phyloP scores from a whole-genome alignment of 1,284 basidiomycete species.

The Boletus hoseneyae region DNA sequence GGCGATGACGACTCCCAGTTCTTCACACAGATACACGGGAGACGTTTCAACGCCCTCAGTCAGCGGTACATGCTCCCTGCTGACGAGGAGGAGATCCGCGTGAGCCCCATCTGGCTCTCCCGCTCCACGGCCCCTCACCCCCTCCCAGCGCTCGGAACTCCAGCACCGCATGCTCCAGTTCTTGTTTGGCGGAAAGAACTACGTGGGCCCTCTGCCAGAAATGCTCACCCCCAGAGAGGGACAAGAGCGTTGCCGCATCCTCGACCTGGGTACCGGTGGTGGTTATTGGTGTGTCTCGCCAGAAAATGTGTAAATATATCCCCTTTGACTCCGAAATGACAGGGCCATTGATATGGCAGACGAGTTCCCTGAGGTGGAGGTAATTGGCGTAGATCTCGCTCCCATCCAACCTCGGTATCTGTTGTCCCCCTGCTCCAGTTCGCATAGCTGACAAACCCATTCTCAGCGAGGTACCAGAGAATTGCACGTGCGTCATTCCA shows the following conservation, averaged over 20 bases:
- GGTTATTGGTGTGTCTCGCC: conserved; percentile 48
- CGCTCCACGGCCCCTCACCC: conserved; percentile 5
- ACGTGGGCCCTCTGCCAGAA: conserved; percentile 58
- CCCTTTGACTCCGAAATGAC: conserved; percentile 6
- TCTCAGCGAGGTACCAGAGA: conserved; percentile 56
- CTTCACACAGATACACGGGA: conserved; percentile 47
- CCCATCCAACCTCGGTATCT: conserved; percentile 64
- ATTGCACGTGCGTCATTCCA: conserved; percentile 54
- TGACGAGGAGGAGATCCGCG: conserved; percentile 59
- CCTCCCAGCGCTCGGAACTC: conserved; percentile 52
- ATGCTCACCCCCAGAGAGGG: conserved; percentile 38
- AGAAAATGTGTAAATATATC: conserved; percentile 10
- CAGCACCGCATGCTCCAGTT: conserved; percentile 63
- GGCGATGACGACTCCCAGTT: conserved; percentile 46
- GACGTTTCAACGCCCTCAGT: conserved; percentile 50
- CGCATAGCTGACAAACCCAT: conserved; percentile 14
- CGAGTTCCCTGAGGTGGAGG: conserved; percentile 62
- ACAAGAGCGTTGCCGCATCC: conserved; percentile 40
- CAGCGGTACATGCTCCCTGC: conserved; percentile 55
- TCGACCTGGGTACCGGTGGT: conserved; percentile 65
- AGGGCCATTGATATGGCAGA: conserved; percentile 69
- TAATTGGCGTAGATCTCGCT: conserved; percentile 65
- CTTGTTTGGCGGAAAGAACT: conserved; percentile 58
- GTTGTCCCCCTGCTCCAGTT: conserved; percentile 8
- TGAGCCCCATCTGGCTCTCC: conserved; percentile 24